Evolutionary conservation across 1,284 basidiomycete genomes (phyloP).

Genomic region (Chalciporus sp.): DNA sequence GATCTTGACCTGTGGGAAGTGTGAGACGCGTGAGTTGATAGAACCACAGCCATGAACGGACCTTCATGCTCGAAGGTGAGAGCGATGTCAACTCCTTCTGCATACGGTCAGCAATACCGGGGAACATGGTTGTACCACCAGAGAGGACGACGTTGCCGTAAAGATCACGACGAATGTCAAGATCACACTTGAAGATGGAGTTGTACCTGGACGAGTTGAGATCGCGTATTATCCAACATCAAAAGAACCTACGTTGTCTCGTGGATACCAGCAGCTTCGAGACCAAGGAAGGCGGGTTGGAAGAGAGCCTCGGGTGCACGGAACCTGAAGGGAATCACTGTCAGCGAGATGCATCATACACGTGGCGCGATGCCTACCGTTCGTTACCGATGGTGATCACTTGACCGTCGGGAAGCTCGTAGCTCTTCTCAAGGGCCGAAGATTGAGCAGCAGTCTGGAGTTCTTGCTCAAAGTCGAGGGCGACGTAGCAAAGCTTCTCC

Average conservation of each 20-base stretch:
- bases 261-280: conserved; percentile 94
- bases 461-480: conserved; percentile 96
- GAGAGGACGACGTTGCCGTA: conserved; percentile 95
- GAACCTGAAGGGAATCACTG: conserved; percentile 59
- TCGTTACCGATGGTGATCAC: conserved; percentile 97
- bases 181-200: conserved; percentile 81
- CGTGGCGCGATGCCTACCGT: conserved; percentile 52
- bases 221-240: background rate
- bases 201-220: conserved; percentile 67
- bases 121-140: conserved; percentile 97
- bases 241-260: conserved; percentile 77
- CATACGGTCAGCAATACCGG: conserved; percentile 97
- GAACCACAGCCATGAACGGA: conserved; percentile 30
- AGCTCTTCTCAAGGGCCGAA: conserved; percentile 91
- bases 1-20: conserved; percentile 81
- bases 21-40: conserved; percentile 17
- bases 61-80: conserved; percentile 84
- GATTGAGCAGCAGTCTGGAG: conserved; percentile 92
- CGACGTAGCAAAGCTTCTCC: conserved; percentile 98
- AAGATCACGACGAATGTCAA: conserved; percentile 85
- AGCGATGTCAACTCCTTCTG: conserved; percentile 95
- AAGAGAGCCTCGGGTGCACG: conserved; percentile 96
- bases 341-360: conserved; percentile 5
- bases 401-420: conserved; percentile 96
- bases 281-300: conserved; percentile 93